Percentiles rank a stretch among this genome's conserved stretches.
phyloP scores from a whole-genome alignment of 225 moss, liverwort and hornwort genomes.

The Pleurozium schreberi region DNA sequence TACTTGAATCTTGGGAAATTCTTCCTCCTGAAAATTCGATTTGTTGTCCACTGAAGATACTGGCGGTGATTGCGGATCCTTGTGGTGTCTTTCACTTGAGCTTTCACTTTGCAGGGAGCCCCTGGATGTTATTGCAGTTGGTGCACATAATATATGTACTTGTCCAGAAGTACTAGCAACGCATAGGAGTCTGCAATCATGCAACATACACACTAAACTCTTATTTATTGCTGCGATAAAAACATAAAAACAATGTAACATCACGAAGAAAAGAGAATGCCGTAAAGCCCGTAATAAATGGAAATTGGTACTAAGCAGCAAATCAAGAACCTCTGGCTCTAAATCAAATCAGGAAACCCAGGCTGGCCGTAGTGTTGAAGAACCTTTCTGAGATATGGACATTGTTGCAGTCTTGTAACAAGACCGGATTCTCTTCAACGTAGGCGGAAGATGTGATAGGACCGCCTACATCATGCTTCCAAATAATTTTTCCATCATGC shows the following conservation, averaged over 20 bases:
- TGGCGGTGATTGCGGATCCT: background rate
- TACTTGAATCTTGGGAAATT: background rate
- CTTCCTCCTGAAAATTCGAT: background rate
- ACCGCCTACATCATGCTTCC: conserved; percentile 24
- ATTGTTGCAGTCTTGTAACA: background rate
- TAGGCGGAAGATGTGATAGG: conserved; percentile 22
- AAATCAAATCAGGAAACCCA: background rate
- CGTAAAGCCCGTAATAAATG: background rate
- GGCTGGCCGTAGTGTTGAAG: background rate
- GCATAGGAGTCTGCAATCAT: conserved; percentile 13
- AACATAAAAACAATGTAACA: background rate
- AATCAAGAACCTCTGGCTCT: background rate
- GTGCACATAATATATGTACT: conserved; percentile 5
- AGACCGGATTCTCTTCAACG: conserved; percentile 15
- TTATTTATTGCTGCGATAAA: background rate
- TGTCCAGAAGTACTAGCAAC: conserved; percentile 12
- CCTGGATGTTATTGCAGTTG: background rate
- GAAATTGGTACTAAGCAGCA: background rate
- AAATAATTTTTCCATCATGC: conserved; percentile 14
- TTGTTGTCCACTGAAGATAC: background rate
- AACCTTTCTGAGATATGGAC: conserved; percentile 2
- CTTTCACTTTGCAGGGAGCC: background rate
- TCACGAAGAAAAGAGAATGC: background rate
- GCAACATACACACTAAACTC: background rate
- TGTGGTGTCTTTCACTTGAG: too few relatives aligned